phyloP scores from a whole-genome alignment of 306 rosid genomes.

The Begonia loranthoides region DNA sequence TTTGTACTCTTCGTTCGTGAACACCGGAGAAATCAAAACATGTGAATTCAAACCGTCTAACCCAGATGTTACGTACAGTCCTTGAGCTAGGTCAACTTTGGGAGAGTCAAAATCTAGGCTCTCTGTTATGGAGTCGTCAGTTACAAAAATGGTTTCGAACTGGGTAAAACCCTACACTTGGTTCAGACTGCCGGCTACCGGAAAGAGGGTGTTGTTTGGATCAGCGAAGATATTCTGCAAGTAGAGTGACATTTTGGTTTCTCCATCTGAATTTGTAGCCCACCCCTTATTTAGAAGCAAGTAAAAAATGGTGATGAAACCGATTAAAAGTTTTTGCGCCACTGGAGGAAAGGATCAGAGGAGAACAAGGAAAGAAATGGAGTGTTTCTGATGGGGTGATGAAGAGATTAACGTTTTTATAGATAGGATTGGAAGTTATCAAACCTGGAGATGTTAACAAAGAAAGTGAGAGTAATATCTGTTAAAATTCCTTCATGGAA shows the following conservation, averaged over 20 bases:
- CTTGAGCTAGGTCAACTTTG: conserved; percentile 12
- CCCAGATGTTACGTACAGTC: conserved; percentile 5
- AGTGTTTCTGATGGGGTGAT: too few species aligned
- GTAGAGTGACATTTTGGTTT: conserved; percentile 12
- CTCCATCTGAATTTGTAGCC: not conserved
- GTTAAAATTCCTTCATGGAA: too few species aligned
- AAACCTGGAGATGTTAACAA: too few species aligned
- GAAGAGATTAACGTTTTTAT: too few species aligned
- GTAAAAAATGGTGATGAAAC: not conserved
- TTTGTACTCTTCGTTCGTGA: conserved; percentile 13
- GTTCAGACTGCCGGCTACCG: conserved; percentile 12
- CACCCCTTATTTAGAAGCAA: not conserved
- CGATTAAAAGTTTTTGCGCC: too few species aligned
- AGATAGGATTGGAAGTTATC: too few species aligned
- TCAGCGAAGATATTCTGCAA: conserved; percentile 11
- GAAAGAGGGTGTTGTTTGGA: conserved; percentile 3
- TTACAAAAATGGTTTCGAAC: conserved; percentile 9
- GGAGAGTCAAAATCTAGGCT: not conserved
- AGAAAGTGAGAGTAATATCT: too few species aligned
- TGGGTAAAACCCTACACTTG: conserved; percentile 10
- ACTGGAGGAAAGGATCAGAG: too few species aligned
- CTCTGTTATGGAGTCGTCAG: conserved; percentile 15
- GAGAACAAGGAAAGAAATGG: too few species aligned
- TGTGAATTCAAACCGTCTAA: conserved; percentile 9
- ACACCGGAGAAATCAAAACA: conserved; percentile 12